These are phyloP conservation scores for Microbotryomycetes sp. DNA, from an alignment of 1,284 basidiomycete species.

Conservation along the genomic window DNA sequence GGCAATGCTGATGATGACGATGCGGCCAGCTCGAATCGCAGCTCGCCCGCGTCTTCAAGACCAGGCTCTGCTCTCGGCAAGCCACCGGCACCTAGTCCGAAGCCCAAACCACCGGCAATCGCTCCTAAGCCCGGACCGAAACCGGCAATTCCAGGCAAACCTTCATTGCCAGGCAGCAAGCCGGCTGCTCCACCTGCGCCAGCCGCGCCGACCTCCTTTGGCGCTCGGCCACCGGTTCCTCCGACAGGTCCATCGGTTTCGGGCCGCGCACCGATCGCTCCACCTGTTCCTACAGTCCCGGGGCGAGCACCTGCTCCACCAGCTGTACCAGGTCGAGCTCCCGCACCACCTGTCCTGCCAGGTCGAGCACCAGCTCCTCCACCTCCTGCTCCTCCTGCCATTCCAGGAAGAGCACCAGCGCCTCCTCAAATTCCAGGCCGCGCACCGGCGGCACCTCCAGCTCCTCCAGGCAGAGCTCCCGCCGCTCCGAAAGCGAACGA, in stretches of 20 bases:
- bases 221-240: constrained; percentile 1
- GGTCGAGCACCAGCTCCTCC: constrained; percentile 9
- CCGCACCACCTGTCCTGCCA: constrained; percentile 1
- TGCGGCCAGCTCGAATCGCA: constrained; percentile 5
- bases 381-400: constrained; percentile 18
- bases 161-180: constrained; percentile 6
- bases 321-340: constrained; percentile 16
- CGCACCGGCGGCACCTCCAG: constrained; percentile 23
- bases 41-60: constrained; percentile 11
- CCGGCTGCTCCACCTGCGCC: constrained; percentile 1
- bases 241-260: neutral
- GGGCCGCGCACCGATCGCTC: neutral
- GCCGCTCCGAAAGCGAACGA: neutral
- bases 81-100: constrained; percentile 54
- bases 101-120: constrained; percentile 53
- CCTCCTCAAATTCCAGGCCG: constrained; percentile 25
- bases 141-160: constrained; percentile 45
- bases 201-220: neutral
- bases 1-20: constrained; percentile 26
- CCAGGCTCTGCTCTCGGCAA: constrained; percentile 17
- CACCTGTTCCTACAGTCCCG: neutral
- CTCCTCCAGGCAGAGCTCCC: neutral
- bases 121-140: constrained; percentile 46
- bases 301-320: constrained; percentile 2
- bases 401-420: neutral